phyloP scores from a whole-genome alignment of 306 rosid species.

The Neltuma alba region DNA sequence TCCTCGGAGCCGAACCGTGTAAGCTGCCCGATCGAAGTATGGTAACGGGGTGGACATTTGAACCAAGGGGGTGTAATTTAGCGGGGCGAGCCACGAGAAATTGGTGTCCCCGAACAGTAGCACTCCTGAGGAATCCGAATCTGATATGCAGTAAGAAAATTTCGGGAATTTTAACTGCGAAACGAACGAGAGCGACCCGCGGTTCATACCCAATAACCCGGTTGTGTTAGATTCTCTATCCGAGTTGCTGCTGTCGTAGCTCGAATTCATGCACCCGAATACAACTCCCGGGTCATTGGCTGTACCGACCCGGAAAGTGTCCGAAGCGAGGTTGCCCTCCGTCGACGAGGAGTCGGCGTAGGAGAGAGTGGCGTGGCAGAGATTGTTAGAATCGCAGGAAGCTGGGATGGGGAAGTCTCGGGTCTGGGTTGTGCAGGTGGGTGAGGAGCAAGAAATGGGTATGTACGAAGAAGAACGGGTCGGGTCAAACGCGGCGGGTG shows the following conservation, averaged over 20 bases:
- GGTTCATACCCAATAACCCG: constrained; percentile 93
- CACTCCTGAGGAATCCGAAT: constrained; percentile 66
- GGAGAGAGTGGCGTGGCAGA: constrained; percentile 85
- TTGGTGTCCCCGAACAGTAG: constrained; percentile 66
- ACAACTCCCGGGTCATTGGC: constrained; percentile 47
- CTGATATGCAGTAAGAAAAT: constrained; percentile 90
- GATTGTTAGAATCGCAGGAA: constrained; percentile 74
- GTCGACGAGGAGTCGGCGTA: constrained; percentile 83
- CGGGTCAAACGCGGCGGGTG: constrained; percentile 46
- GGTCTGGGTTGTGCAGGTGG: constrained; percentile 71
- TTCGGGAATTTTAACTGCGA: constrained; percentile 68
- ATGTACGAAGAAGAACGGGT: constrained; percentile 53
- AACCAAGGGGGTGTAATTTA: constrained; percentile 72
- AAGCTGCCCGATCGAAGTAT: constrained; percentile 75
- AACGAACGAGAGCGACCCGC: constrained; percentile 72
- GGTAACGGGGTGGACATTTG: constrained; percentile 71
- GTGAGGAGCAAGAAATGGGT: constrained; percentile 64
- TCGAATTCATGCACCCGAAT: constrained; percentile 82
- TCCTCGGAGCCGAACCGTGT: constrained; percentile 62
- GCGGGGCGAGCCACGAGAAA: constrained; percentile 56
- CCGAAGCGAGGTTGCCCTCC: constrained; percentile 83
- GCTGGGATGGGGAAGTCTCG: constrained; percentile 82
- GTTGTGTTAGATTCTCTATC: constrained; percentile 60
- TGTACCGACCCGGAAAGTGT: constrained; percentile 56
- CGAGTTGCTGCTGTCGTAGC: constrained; percentile 46